These are phyloP conservation scores for Annona squamosa DNA, from an alignment of 164 flowering plant genomes.

Conservation along the genomic window DNA sequence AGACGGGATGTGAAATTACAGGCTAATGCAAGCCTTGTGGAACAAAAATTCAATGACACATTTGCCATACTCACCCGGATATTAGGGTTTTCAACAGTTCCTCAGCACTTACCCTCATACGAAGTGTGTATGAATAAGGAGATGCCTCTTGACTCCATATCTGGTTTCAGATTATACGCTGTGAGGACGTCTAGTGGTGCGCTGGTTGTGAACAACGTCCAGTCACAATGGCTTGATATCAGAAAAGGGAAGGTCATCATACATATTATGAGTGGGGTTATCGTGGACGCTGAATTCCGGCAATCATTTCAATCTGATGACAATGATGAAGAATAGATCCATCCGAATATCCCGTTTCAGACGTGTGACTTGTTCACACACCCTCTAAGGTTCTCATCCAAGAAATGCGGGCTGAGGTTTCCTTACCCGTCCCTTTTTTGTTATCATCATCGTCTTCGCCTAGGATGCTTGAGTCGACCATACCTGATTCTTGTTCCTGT, in stretches of 20 bases:
- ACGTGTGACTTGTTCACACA: no score
- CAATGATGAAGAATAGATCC: slow-evolving; percentile 24
- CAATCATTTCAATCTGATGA: slow-evolving; percentile 48
- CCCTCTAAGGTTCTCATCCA: no score
- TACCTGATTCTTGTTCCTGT: no score
- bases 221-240: slow-evolving; percentile 41
- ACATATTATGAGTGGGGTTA: slow-evolving; percentile 81
- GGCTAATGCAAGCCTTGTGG: slow-evolving; percentile 28
- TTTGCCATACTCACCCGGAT: slow-evolving; percentile 58
- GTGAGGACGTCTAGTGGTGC: slow-evolving; percentile 36
- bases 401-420: no score
- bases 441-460: no score
- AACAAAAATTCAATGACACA: slow-evolving; percentile 35
- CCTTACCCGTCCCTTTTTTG: no score
- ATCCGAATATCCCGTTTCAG: neutral
- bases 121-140: slow-evolving; percentile 27
- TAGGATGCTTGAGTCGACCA: no score
- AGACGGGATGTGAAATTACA: slow-evolving; percentile 40
- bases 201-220: slow-evolving; percentile 52
- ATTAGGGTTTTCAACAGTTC: slow-evolving; percentile 66
- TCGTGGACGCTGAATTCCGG: slow-evolving; percentile 81
- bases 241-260: slow-evolving; percentile 43
- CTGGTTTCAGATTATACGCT: slow-evolving; percentile 50
- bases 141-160: slow-evolving; percentile 50
- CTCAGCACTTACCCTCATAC: slow-evolving; percentile 36